phyloP scores from a whole-genome alignment of 495 filamentous ascomycete species.

The Massariosphaeria phaeospora region DNA sequence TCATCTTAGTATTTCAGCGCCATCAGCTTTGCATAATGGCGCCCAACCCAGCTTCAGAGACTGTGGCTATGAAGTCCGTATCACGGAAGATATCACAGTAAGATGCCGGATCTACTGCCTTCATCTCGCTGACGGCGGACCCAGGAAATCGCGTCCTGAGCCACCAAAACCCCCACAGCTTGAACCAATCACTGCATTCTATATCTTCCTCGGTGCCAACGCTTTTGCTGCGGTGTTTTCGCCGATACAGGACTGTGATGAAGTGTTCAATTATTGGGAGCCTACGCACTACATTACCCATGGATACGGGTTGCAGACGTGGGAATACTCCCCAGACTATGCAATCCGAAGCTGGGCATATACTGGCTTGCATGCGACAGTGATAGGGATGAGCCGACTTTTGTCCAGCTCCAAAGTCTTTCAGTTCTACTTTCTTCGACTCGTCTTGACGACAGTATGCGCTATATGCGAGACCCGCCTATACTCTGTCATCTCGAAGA shows the following conservation, averaged over 20 bases:
- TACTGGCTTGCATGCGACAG: constrained; percentile 71
- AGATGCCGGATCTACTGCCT: no score
- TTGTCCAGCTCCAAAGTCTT: constrained; percentile 56
- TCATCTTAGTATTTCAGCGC: no score
- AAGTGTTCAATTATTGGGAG: constrained; percentile 99
- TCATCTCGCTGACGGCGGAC: not conserved
- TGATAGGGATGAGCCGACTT: constrained; percentile 60
- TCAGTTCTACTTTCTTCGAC: constrained; percentile 84
- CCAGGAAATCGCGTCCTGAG: not conserved
- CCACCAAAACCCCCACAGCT: constrained; percentile 45
- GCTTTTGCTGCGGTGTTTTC: constrained; percentile 71
- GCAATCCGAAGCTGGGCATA: constrained; percentile 97
- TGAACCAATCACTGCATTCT: constrained; percentile 69
- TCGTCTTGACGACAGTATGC: constrained; percentile 66
- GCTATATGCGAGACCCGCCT: constrained; percentile 75
- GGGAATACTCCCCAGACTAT: constrained; percentile 97
- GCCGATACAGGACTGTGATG: constrained; percentile 97
- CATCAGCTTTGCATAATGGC: no score
- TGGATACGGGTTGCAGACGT: constrained; percentile 92
- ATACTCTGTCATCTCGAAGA: constrained; percentile 67
- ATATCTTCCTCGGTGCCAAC: constrained; percentile 68
- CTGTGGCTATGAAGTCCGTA: no score
- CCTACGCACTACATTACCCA: constrained; percentile 91
- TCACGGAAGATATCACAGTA: no score
- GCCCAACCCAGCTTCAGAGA: no score